A percentile compares a stretch with the other conserved stretches of the same genome.
Evolutionary conservation across 257 asterid genomes (phyloP).

Genomic region (Jasminum sambac): DNA sequence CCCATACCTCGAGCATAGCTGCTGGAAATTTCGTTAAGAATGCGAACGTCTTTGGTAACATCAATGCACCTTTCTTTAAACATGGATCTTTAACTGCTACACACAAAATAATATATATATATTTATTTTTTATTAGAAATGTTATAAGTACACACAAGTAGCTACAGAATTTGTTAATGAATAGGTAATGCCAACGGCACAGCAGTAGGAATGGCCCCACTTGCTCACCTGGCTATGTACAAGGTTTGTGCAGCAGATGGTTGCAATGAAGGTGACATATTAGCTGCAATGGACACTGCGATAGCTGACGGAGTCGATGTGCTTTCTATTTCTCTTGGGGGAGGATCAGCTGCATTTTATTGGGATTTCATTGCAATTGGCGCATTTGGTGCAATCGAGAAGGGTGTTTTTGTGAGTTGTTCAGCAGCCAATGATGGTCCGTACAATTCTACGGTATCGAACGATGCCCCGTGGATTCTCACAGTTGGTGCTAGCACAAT

Average conservation of each 20-base stretch:
- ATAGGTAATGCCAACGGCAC: slow-evolving; percentile 41
- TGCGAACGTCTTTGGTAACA: slow-evolving; percentile 42
- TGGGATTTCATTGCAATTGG: slow-evolving; percentile 32
- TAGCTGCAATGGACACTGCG: slow-evolving; percentile 54
- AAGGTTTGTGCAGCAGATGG: slow-evolving; percentile 20
- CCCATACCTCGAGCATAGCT: slow-evolving; percentile 52
- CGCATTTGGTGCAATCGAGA: slow-evolving; percentile 43
- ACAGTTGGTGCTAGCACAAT: slow-evolving; percentile 52
- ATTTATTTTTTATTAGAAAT: too few species aligned
- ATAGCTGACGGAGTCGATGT: slow-evolving; percentile 48
- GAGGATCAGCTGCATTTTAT: background rate
- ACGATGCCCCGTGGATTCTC: slow-evolving; percentile 53
- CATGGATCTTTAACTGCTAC: too few species aligned
- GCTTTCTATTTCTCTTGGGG: slow-evolving; percentile 39
- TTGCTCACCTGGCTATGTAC: slow-evolving; percentile 55
- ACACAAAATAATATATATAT: too few species aligned
- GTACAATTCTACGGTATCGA: background rate
- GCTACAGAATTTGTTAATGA: too few species aligned
- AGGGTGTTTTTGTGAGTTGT: slow-evolving; percentile 48
- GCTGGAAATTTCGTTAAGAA: slow-evolving; percentile 50
- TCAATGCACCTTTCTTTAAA: too few species aligned
- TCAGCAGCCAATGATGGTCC: slow-evolving; percentile 43
- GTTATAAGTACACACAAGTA: too few species aligned
- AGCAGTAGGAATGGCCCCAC: slow-evolving; percentile 57
- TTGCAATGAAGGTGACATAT: slow-evolving; percentile 33